Evolutionary conservation across 768 basidiomycete genomes (phyloP), one percentile per base, ranked within the genome.

Genomic region (Cytidiella melzeri): DNA sequence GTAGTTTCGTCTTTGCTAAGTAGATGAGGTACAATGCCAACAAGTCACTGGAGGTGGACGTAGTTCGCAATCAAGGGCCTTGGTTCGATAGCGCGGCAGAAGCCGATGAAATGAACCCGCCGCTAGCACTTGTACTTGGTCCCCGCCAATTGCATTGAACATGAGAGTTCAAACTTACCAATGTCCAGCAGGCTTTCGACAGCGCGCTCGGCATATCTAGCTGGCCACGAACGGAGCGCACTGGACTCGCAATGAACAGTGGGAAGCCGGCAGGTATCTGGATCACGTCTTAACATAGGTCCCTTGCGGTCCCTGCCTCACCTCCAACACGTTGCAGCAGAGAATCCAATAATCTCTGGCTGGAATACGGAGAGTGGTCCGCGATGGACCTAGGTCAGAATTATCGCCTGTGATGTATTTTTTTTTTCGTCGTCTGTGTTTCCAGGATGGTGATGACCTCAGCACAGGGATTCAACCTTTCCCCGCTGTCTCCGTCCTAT

Each of bases 251-350:
- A 37, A 37, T 48, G 34, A 5, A 4, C 40, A 42, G 26, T 27
- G 39, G 24, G 34, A 48, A 48, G 15, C 15, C 30, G 30, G 30
- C 7, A 34, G 30, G 30, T 34, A 34, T 34, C 47, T 43, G 44
- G 38, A 34, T 49, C 36, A 45, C 36, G 41, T 27, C 28, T 23
- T 51, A 41, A n/a, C n/a, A n/a, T 12, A 55, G 43, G 50, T 36
- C 25, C 39, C 51, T 25, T 36, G 40, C 47, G 51, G 38, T 40
- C 34, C 13, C 18, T 54, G 60, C 60, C 60, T 61, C 60, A 48
- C 60, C 55, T 43, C 26, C 43, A 48, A 56, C 60, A 61, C 60
- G 60, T 61, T 61, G 43, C 45, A 45, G 28, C 5, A 45, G 36
- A 53, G 30, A 34, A 34, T 15, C 30, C 30, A 51, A 50, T 13